Base-by-base conservation (phyloP, 169 alveolate genomes). In the Eimeria brunetti region DNA sequence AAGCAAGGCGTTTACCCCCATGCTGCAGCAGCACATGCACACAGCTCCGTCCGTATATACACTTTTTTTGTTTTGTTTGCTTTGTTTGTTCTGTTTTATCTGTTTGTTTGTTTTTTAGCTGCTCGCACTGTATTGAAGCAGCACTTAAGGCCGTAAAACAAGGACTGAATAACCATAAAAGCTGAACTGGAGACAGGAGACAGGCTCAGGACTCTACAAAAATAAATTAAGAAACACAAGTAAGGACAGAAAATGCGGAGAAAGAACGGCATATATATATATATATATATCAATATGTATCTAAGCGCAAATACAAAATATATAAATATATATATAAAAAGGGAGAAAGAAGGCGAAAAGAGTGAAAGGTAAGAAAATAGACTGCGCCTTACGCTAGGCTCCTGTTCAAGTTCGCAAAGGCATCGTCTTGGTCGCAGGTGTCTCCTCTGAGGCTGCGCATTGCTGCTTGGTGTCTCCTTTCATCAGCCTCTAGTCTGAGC, bases 1-100 rank as follows among this genome's bases (percentile, higher is more conserved):
- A 12, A 91, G 44, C 41, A 91, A 86, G 16, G 95, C 95, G 60
- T 91, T 91, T 53, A 91, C 91, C 8, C 95, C 95, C 69, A 91
- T 69, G 64, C 95, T 91, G 95, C 53, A 60, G 91, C 44, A 49
- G 22, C 76, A 27, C 46, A 44, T 1, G 80, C 41, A 44, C 71
- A 22, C 69, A 22, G 53, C 30, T 33, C 60, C 27, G 60, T 51
- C 30, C 41, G 62, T 41, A 46, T 24, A 12, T 38, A 14, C 30
- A 30, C 22, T 7, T 5, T 46, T 33, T 9, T n/a, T 27, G 30
- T 46, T 36, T 2, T 16, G 53, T 20, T 71, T 9, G 14, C 22
- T n/a, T n/a, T n/a, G n/a, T n/a, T 71, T n/a, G 22, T n/a, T 71
- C n/a, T n/a, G n/a, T n/a, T n/a, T n/a, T n/a, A n/a, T n/a, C n/a